Percentiles rank a stretch among this genome's conserved stretches.
Conservation (phyloP, 2,329 filamentous ascomycete genomes). For the Knufia petricola region DNA sequence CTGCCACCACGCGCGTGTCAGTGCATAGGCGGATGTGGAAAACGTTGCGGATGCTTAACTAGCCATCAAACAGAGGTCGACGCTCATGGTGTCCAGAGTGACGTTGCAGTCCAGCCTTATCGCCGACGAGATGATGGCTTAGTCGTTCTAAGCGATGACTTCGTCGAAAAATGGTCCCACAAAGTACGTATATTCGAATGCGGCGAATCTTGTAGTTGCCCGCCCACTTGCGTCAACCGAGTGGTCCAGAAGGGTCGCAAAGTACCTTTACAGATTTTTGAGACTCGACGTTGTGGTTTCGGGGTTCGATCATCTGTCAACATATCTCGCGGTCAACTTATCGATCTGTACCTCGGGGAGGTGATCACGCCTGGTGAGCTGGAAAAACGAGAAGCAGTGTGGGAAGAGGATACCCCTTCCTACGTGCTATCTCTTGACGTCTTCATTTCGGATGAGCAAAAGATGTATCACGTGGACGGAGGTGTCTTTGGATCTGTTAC, state of each 20-base stretch:
- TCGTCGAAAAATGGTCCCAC: constrained; percentile 11
- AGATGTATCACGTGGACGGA: constrained; percentile 35
- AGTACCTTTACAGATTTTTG: constrained; percentile 34
- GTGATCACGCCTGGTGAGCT: constrained; percentile 32
- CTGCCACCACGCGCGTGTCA: not conserved
- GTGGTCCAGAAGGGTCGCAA: constrained; percentile 34
- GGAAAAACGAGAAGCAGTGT: constrained; percentile 30
- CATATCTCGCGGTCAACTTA: constrained; percentile 36
- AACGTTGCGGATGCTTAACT: not conserved
- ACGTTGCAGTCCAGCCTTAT: constrained; percentile 1
- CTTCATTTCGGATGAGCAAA: constrained; percentile 23
- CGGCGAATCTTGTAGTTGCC: constrained; percentile 30
- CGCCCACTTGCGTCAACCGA: constrained; percentile 31
- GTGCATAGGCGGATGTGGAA: not conserved
- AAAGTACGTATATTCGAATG: constrained; percentile 31
- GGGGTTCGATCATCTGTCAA: constrained; percentile 32
- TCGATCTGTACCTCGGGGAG: constrained; percentile 38
- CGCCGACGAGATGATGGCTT: constrained; percentile 4
- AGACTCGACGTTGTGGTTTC: constrained; percentile 34
- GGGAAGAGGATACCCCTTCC: constrained; percentile 25
- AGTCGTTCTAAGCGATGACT: constrained; percentile 18
- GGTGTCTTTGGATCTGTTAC: constrained; percentile 34
- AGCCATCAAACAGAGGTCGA: not conserved
- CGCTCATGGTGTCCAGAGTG: not conserved
- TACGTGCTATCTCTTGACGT: constrained; percentile 38